Evolutionary conservation across 139 green algal genomes (phyloP).

Genomic region (Chlorella sp.): DNA sequence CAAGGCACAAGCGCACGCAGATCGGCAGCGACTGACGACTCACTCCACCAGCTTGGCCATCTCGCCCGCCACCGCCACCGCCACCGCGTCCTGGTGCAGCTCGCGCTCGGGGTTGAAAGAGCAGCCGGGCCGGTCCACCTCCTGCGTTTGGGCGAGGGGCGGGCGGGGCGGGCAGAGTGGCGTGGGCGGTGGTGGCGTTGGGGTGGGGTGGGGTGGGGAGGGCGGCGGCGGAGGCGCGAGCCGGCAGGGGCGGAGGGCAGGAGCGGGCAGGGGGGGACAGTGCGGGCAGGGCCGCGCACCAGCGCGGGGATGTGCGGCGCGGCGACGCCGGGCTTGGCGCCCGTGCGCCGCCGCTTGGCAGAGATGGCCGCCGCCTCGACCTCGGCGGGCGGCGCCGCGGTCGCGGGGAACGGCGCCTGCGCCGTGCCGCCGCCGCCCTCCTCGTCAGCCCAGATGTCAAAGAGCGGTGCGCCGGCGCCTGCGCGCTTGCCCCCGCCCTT

Average conservation of each 20-base stretch:
- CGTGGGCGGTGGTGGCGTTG: not conserved
- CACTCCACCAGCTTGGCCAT: conserved; percentile 57
- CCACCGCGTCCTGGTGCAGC: conserved; percentile 82
- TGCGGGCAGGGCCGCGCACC: no score
- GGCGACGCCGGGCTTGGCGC: no score
- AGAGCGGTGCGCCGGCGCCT: not conserved
- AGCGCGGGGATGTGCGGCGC: no score
- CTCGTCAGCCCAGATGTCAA: conserved; percentile 12
- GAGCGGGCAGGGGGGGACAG: no score
- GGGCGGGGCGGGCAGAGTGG: not conserved
- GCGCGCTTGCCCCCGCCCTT: not conserved
- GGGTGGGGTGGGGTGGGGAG: no score
- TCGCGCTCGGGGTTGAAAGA: conserved; percentile 83
- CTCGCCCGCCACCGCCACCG: conserved; percentile 75
- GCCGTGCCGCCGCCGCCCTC: not conserved
- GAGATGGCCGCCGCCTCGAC: not conserved
- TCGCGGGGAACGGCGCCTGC: not conserved
- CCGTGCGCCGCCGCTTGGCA: not conserved
- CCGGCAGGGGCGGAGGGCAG: no score
- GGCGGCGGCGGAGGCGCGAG: no score
- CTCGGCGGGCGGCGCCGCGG: not conserved
- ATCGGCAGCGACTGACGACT: conserved; percentile 2
- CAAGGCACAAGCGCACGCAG: not conserved
- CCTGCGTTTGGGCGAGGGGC: no score
- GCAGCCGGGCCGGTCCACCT: conserved; percentile 76